Evolutionary conservation across 352 stramenopile genomes (phyloP), one percentile per base, ranked within the genome.

Genomic region (Pythium phragmitis): DNA sequence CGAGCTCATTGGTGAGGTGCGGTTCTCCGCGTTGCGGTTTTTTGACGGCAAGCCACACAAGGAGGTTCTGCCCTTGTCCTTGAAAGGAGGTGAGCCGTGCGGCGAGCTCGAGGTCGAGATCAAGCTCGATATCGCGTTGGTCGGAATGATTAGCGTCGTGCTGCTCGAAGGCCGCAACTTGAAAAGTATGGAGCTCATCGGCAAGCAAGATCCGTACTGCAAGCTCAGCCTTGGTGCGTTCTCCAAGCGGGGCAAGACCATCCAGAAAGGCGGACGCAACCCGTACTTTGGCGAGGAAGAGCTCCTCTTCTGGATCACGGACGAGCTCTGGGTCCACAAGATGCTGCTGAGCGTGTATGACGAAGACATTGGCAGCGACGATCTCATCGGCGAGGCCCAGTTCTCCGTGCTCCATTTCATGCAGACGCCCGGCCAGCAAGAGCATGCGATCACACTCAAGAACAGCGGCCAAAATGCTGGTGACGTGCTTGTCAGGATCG

Each of bases 281-380:
- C 94, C 92, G 3, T 96, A 96, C 46, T 98, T 98, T 73, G 75
- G 79, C 7, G 90, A 97, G 57, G 93, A 98, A 65, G 80, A 98
- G 48, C 52, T 98, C 16, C 75, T 94, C 6, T 91, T 98, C 46
- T 97, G 90, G 89, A 85, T 98, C 63, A 88, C 88, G 7, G 77
- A 89, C n/a, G 82, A 94, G n/a, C 73, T 92, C 16, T 98, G 91
- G 92, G 82, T 82, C 11, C 64, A 96, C 47, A 74, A 83, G 52
- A 84, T 97, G 67, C 59, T 74, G 23, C 63, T 97, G 1, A 82
- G 77, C 28, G 70, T 89, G 26, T 97, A 79, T 17, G 89, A 98
- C 67, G 84, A 97, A 62, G 91, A 98, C 62, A 87, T 96, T 53
- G 88, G 88, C 34, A 93, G 76, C 55, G 88, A 97, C 50, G 90